Evolutionary conservation across 306 rosid genomes (phyloP), one percentile per base, ranked within the genome.

Genomic region (Acacia confusa): DNA sequence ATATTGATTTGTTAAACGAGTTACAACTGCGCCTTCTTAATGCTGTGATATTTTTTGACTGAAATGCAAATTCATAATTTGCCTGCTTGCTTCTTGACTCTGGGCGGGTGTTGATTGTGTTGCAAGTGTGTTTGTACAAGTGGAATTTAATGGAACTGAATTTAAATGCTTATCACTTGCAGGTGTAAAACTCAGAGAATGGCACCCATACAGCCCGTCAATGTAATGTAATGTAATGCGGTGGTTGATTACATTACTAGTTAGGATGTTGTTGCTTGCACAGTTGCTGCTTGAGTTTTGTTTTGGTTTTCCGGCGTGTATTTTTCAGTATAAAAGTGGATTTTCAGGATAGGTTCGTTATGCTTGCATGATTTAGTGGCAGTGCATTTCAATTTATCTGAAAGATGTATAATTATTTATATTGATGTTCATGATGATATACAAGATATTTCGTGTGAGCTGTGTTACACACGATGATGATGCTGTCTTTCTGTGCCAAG

Each of bases 121-220:
- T 14, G 20, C 13, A 40, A 34, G 20, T 36, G 12, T 36, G 70
- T 8, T 64, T 43, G 10, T 47, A 2, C 25, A 17, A 48, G 27
- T 52, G 67, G 71, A 19, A 44, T 2, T 44, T 44, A 12, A 45
- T 52, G 68, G 71, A 13, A 60, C 72, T 79, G 72, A 79, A 55
- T 72, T 60, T 81, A 72, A 64, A 68, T 79, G 78, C 71, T 30
- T 57, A 70, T 83, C 61, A 67, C 47, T 82, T 74, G 74, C 93
- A 95, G 99, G 92, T 93, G 99, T 84, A 89, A 92, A 87, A 92
- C 96, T 48, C 85, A 85, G 65, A 88, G 92, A 85, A 90, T 81
- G 75, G 86, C 86, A 9, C 83, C 87, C 36, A 55, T 79, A 44
- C 94, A 85, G 78, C 84, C 99, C 0, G 94, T 88, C 78, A 87